phyloP scores from a whole-genome alignment of 2,329 filamentous ascomycete genomes.

The Talaromyces verruculosus region DNA sequence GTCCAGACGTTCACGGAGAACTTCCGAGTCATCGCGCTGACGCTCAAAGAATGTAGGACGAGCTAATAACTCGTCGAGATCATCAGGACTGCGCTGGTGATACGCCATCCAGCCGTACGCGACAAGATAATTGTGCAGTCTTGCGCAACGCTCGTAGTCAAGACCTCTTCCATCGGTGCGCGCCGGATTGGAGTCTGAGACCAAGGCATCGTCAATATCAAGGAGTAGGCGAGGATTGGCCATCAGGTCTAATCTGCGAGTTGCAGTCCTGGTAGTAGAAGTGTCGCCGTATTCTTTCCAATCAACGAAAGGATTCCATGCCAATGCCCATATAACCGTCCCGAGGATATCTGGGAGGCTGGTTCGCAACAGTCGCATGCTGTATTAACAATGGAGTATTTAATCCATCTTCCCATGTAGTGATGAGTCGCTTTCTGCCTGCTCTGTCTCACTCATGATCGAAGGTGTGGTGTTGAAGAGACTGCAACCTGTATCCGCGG shows the following conservation, averaged over 20 bases:
- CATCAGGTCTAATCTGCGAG: background rate
- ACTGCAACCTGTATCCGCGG: background rate
- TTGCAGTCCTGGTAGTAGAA: background rate
- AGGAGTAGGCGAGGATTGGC: background rate
- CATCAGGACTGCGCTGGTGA: conserved; percentile 17
- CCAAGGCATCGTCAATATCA: conserved; percentile 12
- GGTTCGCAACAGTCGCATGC: background rate
- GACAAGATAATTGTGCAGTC: conserved; percentile 28
- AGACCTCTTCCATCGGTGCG: background rate
- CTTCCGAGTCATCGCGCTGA: background rate
- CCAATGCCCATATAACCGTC: background rate
- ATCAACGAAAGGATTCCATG: background rate
- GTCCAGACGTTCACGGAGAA: background rate
- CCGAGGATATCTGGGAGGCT: background rate
- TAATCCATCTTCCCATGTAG: background rate
- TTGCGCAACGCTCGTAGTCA: conserved; percentile 24
- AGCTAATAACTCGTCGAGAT: conserved; percentile 14
- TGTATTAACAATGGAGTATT: background rate
- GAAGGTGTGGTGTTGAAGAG: background rate
- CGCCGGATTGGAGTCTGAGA: conserved; percentile 8
- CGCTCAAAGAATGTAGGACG: conserved; percentile 14
- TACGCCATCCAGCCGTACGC: conserved; percentile 26
- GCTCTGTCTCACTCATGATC: background rate
- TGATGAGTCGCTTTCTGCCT: background rate
- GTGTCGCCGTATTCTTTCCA: background rate